Base-by-base conservation (phyloP, 148 eudicot species). In the Spergularia bocconei region DNA sequence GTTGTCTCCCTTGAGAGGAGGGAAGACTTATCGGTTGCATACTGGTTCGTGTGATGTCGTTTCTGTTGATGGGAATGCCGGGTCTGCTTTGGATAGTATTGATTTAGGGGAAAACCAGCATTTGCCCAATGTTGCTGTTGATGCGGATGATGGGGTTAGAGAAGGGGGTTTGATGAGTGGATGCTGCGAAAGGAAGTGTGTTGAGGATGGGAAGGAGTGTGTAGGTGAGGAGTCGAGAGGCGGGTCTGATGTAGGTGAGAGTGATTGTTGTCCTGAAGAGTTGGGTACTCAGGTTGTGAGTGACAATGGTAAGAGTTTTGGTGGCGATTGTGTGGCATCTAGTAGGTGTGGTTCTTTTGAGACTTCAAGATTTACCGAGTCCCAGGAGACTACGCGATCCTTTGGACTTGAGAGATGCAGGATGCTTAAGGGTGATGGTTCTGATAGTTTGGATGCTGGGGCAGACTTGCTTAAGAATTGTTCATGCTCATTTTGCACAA, bases 401-500 rank as follows among this genome's bases (percentile, higher is more conserved):
- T 81, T 85, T 85, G 87, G 76, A 25, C 56, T 86, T 16, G 91
- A 82, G 74, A 87, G 79, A 78, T 88, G 90, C 75, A 78, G 63
- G 0, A 71, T 73, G 48, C 73, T 75, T 14, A 84, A 83, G 63
- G 81, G 76, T 13, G 87, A 85, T 82, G 86, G 81, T 52, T 67
- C 75, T 33, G 76, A 78, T 36, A 78, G 75, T 71, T 80, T 82
- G 29, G 75, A 69, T 78, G 75, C 69, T 47, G 80, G 73, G 50
- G 20, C 75, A 16, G 84, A 88, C 76, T 74, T 71, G 66, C 82
- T 91, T 54, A 90, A 87, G 65, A 58, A 78, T 68, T 94, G 95
- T 78, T 63, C 93, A 2, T 94, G 98, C 78, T 88, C 97, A n/a
- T 90, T 94, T 83, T 93, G 97, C 77, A 80, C 83, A 0, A 90